phyloP scores from a whole-genome alignment of 305 asterid species.

The Ilex paraguariensis region DNA sequence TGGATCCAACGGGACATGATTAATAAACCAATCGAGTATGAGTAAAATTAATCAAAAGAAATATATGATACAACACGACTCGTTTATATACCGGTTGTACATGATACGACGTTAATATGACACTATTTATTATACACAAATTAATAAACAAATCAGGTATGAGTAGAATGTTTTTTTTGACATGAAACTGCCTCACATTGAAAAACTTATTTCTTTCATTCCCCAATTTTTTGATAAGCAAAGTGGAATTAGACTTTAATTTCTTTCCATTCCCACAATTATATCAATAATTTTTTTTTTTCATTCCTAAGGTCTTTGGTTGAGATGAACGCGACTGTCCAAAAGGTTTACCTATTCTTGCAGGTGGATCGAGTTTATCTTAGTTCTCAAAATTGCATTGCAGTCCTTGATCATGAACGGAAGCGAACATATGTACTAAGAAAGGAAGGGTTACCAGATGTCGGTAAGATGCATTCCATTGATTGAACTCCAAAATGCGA shows the following conservation, averaged over 20 bases:
- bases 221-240: neutral
- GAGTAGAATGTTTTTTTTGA: too few relatives aligned
- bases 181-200: too few relatives aligned
- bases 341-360: constrained; percentile 5
- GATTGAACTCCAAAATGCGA: neutral
- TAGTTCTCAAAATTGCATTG: constrained; percentile 62
- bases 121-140: too few relatives aligned
- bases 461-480: constrained; percentile 37
- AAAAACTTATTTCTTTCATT: neutral
- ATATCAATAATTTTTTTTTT: neutral
- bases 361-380: constrained; percentile 91
- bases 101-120: too few relatives aligned
- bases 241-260: neutral
- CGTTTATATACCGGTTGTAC: too few relatives aligned
- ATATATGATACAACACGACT: too few relatives aligned
- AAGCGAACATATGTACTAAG: constrained; percentile 78
- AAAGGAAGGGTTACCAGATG: constrained; percentile 91
- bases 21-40: too few relatives aligned
- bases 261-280: neutral
- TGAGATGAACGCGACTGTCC: too few relatives aligned
- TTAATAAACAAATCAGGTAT: too few relatives aligned
- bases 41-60: too few relatives aligned
- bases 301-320: neutral
- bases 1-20: too few relatives aligned
- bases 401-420: constrained; percentile 89